These are phyloP conservation scores for Cytospora leucostoma DNA, from an alignment of 2,329 filamentous ascomycete species.

Conservation along the genomic window DNA sequence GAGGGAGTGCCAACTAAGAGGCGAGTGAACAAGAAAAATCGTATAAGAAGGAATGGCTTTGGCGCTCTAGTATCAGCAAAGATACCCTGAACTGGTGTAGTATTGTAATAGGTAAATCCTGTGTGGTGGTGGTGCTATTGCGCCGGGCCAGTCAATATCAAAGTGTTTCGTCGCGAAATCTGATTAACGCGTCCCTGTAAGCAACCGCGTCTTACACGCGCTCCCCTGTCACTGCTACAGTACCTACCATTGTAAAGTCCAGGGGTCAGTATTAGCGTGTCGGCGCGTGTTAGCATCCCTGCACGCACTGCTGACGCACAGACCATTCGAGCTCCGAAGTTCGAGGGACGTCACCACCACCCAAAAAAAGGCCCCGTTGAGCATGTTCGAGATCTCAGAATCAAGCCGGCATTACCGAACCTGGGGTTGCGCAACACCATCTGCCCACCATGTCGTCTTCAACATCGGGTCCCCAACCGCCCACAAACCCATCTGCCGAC, in stretches of 20 bases:
- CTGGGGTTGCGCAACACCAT: not conserved
- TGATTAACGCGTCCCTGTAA: slow-evolving; percentile 25
- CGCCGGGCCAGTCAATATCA: slow-evolving; percentile 16
- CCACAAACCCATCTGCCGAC: not conserved
- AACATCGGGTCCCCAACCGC: not conserved
- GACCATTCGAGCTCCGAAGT: slow-evolving; percentile 18
- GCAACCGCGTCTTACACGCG: slow-evolving; percentile 26
- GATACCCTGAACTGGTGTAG: slow-evolving; percentile 8
- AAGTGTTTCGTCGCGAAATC: slow-evolving; percentile 18
- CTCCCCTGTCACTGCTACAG: slow-evolving; percentile 6
- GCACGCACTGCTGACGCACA: slow-evolving; percentile 20
- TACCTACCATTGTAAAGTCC: not conserved
- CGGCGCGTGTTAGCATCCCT: slow-evolving; percentile 1
- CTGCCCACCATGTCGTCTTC: slow-evolving; percentile 17
- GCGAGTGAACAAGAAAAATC: not conserved
- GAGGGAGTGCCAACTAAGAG: not conserved
- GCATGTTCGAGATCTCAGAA: not conserved
- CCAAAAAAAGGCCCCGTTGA: not conserved
- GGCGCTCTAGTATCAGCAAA: not conserved
- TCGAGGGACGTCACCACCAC: slow-evolving; percentile 3
- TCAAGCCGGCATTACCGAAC: not conserved
- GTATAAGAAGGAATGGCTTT: not conserved
- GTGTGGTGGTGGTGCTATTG: slow-evolving; percentile 17
- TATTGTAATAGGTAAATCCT: slow-evolving; percentile 13
- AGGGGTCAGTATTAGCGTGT: slow-evolving; percentile 7